Conservation (phyloP, 164 flowering plant genomes). For the Chimonanthus salicifolius region DNA sequence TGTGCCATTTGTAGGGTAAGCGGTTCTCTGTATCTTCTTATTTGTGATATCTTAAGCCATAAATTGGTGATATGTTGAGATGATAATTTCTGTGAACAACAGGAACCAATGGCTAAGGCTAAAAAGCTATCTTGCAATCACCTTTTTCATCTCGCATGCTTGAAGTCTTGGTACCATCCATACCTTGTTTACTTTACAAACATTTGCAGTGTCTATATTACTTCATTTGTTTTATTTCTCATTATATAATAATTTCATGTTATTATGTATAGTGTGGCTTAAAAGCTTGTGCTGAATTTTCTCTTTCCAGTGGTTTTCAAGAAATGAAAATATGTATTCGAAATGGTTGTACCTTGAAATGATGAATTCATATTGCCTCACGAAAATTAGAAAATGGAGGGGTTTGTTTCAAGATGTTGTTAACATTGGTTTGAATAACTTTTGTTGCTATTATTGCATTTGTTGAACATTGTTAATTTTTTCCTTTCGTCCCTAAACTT, state of each 20-base stretch:
- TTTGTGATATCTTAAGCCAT: constrained; percentile 1
- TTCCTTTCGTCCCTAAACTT: too few relatives aligned
- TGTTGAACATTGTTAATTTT: too few relatives aligned
- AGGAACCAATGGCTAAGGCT: constrained; percentile 99
- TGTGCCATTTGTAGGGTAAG: constrained; percentile 96
- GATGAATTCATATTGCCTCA: too few relatives aligned
- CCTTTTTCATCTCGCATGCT: constrained; percentile 94
- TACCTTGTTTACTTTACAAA: constrained; percentile 4
- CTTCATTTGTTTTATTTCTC: too few relatives aligned
- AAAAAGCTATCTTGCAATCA: constrained; percentile 85
- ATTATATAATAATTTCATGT: neutral
- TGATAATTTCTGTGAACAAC: constrained; percentile 17
- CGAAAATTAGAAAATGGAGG: too few relatives aligned
- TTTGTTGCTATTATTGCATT: too few relatives aligned
- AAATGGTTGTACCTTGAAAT: neutral
- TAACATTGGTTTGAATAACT: too few relatives aligned
- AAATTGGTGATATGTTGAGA: neutral
- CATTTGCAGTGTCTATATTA: neutral
- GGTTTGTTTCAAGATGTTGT: too few relatives aligned
- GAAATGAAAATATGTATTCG: neutral
- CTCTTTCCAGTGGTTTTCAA: neutral
- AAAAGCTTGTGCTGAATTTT: neutral
- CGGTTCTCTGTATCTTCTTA: neutral
- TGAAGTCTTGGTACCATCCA: constrained; percentile 85
- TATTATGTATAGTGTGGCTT: neutral